Conservation (phyloP, 768 basidiomycete genomes). For the Leccinum pellstonianum region DNA sequence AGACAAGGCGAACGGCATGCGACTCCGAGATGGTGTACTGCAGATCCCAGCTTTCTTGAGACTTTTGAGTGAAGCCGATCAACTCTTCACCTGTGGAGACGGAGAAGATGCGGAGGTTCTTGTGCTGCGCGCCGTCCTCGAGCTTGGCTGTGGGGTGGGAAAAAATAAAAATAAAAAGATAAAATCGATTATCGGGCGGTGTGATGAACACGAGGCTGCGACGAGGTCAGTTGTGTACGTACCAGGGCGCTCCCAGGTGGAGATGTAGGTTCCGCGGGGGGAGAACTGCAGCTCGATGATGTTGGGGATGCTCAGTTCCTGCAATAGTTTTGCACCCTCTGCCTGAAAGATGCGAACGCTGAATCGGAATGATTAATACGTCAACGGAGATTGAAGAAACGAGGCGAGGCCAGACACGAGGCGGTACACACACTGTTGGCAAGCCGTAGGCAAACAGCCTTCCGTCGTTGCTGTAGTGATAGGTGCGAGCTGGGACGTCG, state of each 20-base stretch:
- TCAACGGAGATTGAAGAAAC: slow-evolving; percentile 11
- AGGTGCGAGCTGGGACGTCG: slow-evolving; percentile 71
- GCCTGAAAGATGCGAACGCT: slow-evolving; percentile 80
- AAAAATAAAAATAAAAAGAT: neutral
- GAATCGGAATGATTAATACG: slow-evolving; percentile 2
- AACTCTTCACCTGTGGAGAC: slow-evolving; percentile 85
- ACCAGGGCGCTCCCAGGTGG: slow-evolving; percentile 93
- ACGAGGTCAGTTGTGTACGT: slow-evolving; percentile 23
- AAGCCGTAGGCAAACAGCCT: slow-evolving; percentile 83
- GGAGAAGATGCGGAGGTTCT: slow-evolving; percentile 91
- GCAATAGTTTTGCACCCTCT: slow-evolving; percentile 67
- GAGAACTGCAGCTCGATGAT: slow-evolving; percentile 89
- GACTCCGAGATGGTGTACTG: slow-evolving; percentile 91
- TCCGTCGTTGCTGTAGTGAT: slow-evolving; percentile 84
- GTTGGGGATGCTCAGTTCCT: slow-evolving; percentile 71
- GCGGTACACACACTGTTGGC: slow-evolving; percentile 59
- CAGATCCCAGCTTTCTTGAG: slow-evolving; percentile 86
- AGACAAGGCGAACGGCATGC: slow-evolving; percentile 78
- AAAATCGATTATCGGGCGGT: slow-evolving; percentile 10
- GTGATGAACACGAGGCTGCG: slow-evolving; percentile 25
- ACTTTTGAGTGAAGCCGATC: slow-evolving; percentile 84
- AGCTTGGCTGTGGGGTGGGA: slow-evolving; percentile 57
- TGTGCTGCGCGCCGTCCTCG: slow-evolving; percentile 89
- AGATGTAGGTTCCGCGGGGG: slow-evolving; percentile 88
- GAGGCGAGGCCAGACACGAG: slow-evolving; percentile 14